Percentiles rank a stretch among this genome's conserved stretches.
Conservation (phyloP, 768 basidiomycete species). For the Xerocomus potaroensis region DNA sequence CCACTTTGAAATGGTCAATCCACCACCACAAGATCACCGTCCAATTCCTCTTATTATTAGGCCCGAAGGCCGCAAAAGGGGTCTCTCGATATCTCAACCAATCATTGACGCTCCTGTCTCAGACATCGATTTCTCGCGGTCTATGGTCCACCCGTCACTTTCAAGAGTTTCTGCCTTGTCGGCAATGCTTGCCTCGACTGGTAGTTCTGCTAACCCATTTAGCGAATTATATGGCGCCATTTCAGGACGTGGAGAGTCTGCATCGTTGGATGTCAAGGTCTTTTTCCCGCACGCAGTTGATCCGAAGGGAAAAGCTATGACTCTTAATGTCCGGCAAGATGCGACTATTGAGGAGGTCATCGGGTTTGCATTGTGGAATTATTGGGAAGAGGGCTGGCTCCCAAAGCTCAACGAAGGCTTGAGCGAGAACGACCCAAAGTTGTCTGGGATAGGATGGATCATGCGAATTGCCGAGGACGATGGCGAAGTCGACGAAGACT, state of each 20-base stretch:
- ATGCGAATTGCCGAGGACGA: constrained; percentile 93
- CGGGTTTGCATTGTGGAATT: constrained; percentile 88
- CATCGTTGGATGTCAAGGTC: constrained; percentile 62
- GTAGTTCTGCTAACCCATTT: constrained; percentile 75
- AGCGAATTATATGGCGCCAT: constrained; percentile 82
- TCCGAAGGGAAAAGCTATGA: constrained; percentile 59
- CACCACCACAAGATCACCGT: constrained; percentile 27
- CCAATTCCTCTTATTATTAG: constrained; percentile 19
- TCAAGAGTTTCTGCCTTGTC: constrained; percentile 63
- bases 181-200: constrained; percentile 64
- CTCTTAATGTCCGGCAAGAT: constrained; percentile 76
- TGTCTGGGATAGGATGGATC: constrained; percentile 87
- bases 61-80: constrained; percentile 27
- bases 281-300: constrained; percentile 80
- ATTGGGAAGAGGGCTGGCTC: constrained; percentile 84
- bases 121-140: constrained; percentile 48
- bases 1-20: constrained; percentile 55
- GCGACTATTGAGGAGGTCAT: constrained; percentile 95
- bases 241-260: constrained; percentile 66
- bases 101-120: constrained; percentile 12
- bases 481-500: constrained; percentile 98
- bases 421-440: constrained; percentile 56
- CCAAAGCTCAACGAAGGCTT: constrained; percentile 73
- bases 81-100: constrained; percentile 26
- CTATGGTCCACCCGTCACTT: constrained; percentile 40